phyloP scores from a whole-genome alignment of 1,139 yeast genomes.

The Pneumocystis carinii region DNA sequence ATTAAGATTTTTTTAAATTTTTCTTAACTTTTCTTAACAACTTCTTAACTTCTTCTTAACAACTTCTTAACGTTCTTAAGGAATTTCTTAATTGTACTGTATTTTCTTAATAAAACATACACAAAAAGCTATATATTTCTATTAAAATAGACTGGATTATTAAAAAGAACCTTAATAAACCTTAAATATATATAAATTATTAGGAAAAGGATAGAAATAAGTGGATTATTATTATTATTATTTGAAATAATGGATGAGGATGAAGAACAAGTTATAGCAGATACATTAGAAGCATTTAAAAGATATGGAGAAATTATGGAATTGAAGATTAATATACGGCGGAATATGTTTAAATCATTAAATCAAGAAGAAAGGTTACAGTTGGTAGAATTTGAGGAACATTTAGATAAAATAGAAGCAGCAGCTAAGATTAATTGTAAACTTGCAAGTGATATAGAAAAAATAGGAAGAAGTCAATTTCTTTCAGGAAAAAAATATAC shows the following conservation, averaged over 20 bases:
- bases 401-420: neutral
- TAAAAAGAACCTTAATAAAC: too few species aligned
- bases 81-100: neutral
- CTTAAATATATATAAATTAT: neutral
- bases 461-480: neutral
- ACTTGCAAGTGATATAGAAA: neutral
- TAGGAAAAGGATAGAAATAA: neutral
- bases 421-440: neutral
- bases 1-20: neutral
- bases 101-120: neutral
- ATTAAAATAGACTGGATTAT: too few species aligned
- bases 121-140: neutral
- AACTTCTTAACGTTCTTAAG: neutral
- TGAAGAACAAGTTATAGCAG: neutral
- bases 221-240: neutral
- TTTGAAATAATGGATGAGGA: neutral
- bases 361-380: neutral
- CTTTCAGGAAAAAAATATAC: neutral
- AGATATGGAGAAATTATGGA: neutral
- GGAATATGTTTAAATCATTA: neutral
- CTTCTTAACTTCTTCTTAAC: neutral
- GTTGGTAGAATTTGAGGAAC: neutral
- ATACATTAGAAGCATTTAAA: neutral
- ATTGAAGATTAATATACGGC: neutral
- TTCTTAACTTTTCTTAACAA: neutral